phyloP scores from a whole-genome alignment of 169 alveolate genomes.

The Plasmodium coatneyi region DNA sequence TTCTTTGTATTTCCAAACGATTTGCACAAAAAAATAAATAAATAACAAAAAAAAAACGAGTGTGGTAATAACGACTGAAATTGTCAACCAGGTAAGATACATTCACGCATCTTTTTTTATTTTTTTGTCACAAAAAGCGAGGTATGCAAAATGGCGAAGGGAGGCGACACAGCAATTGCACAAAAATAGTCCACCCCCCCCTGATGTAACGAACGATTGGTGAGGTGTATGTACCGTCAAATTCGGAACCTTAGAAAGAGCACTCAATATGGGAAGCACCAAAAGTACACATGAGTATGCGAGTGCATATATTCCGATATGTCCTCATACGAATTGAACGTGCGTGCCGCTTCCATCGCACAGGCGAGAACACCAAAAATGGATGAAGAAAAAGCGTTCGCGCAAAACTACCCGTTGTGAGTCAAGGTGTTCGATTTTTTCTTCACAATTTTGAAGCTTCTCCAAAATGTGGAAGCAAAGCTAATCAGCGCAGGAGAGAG shows the following conservation, averaged over 20 bases:
- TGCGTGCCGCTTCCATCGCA: neutral
- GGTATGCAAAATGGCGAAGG: neutral
- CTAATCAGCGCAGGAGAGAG: neutral
- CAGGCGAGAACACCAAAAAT: neutral
- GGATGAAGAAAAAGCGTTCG: neutral
- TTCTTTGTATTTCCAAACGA: neutral
- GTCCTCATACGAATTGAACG: neutral
- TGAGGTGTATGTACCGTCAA: neutral
- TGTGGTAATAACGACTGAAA: neutral
- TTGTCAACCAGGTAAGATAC: neutral
- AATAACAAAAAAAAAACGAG: no score
- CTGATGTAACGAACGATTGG: neutral
- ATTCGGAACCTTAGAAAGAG: neutral
- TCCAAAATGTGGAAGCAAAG: neutral
- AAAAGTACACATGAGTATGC: neutral
- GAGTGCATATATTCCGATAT: neutral
- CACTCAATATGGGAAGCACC: neutral
- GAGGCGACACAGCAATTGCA: neutral
- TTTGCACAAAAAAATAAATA: neutral
- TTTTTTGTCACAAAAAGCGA: neutral
- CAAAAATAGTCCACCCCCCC: neutral
- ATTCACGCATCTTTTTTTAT: neutral
- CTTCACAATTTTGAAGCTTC: neutral
- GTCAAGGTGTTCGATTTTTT: neutral
- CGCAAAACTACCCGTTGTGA: neutral